phyloP scores from a whole-genome alignment of 805 yeast species.

The Ogataea trehalophila region DNA sequence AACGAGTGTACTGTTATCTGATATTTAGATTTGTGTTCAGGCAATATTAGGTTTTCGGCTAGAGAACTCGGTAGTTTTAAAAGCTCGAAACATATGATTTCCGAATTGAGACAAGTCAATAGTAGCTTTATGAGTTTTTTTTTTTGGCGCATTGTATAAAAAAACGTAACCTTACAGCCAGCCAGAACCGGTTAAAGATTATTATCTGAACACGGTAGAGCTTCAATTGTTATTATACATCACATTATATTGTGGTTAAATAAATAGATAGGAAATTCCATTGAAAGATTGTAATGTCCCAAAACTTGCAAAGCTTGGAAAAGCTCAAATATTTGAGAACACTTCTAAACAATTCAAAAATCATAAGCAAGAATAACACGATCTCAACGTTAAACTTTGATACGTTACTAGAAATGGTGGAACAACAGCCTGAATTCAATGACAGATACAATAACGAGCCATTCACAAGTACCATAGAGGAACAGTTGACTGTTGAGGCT shows the following conservation, averaged over 20 bases:
- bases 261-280: no score
- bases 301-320: neutral
- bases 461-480: conserved; percentile 32
- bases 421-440: conserved; percentile 8
- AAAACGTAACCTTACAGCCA: no score
- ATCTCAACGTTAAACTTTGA: conserved; percentile 17
- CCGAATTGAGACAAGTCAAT: conserved; percentile 4
- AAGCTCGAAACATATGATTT: neutral
- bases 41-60: no score
- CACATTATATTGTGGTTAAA: no score
- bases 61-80: no score
- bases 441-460: conserved; percentile 15
- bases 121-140: neutral
- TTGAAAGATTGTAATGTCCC: no score
- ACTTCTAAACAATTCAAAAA: neutral
- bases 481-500: conserved; percentile 37
- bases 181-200: no score
- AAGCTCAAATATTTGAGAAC: neutral
- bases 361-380: neutral
- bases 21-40: neutral
- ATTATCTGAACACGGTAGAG: no score
- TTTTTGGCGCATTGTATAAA: neutral
- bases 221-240: no score
- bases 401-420: conserved; percentile 22
- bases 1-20: neutral